Evolutionary conservation across 306 rosid genomes (phyloP).

Genomic region (Corylus heterophylla): DNA sequence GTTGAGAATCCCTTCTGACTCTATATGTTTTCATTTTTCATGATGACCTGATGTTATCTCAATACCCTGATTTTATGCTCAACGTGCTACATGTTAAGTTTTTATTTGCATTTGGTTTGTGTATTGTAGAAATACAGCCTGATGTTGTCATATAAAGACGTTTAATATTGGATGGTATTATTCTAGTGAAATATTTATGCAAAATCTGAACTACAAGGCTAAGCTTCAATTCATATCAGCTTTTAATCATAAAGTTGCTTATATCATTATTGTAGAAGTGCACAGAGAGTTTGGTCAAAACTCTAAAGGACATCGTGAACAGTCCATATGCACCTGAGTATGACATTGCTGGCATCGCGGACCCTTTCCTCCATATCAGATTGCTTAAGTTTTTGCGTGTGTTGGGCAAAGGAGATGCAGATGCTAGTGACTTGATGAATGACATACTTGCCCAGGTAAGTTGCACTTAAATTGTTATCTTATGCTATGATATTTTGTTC

Average conservation of each 20-base stretch:
- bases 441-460: constrained; percentile 99
- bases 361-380: constrained; percentile 96
- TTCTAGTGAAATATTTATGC: constrained; percentile 17
- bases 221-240: constrained; percentile 17
- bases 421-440: constrained; percentile 91
- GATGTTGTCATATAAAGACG: constrained; percentile 9
- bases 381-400: constrained; percentile 84
- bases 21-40: background rate
- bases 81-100: background rate
- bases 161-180: constrained; percentile 5
- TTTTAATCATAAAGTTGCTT: constrained; percentile 27
- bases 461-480: constrained; percentile 15
- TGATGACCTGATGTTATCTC: background rate
- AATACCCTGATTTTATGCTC: background rate
- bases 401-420: constrained; percentile 91
- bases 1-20: background rate
- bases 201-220: constrained; percentile 11
- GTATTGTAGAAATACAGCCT: constrained; percentile 24
- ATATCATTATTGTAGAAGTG: constrained; percentile 65
- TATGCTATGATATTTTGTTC: constrained; percentile 17
- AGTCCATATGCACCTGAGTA: constrained; percentile 96
- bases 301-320: constrained; percentile 81
- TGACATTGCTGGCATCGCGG: constrained; percentile 94
- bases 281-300: constrained; percentile 85
- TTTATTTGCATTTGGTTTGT: constrained; percentile 3